Conservation (phyloP, 202 grass and related monocot genomes). For the Digitaria exilis region DNA sequence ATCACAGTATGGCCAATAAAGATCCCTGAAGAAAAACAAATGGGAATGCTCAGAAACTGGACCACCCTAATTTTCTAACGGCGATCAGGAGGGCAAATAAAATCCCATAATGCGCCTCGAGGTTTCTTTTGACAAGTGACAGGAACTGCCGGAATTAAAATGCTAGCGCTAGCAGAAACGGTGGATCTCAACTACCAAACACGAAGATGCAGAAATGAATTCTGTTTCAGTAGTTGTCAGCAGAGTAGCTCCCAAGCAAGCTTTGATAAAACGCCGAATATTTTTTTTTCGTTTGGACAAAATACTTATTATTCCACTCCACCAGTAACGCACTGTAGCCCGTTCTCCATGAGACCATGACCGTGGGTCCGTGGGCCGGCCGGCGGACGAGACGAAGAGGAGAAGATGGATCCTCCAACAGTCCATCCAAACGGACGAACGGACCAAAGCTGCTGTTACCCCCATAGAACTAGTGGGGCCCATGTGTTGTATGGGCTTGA, state of each 20-base stretch:
- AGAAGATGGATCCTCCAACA: background rate
- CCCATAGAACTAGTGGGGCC: background rate
- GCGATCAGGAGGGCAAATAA: background rate
- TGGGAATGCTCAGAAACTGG: background rate
- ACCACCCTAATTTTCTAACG: background rate
- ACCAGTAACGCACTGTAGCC: background rate
- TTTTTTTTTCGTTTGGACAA: background rate
- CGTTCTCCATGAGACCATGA: too few species aligned
- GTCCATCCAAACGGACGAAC: background rate
- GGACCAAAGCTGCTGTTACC: background rate
- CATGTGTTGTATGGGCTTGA: slow-evolving; percentile 1
- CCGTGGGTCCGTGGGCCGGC: background rate
- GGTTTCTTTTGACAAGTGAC: background rate
- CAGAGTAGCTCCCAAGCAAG: slow-evolving; percentile 14
- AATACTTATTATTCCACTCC: too few species aligned
- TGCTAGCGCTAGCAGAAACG: background rate
- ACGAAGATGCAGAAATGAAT: slow-evolving; percentile 8
- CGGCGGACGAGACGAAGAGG: background rate
- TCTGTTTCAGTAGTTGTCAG: background rate
- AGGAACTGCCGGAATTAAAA: background rate
- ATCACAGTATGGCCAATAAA: background rate
- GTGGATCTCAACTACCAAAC: slow-evolving; percentile 32
- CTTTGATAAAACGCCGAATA: background rate
- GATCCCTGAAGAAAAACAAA: slow-evolving; percentile 20
- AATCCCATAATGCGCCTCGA: background rate